Percentiles rank a stretch among this genome's conserved stretches.
Evolutionary conservation across 208 protist genomes (phyloP).

Genomic region (Crithidia thermophila): DNA sequence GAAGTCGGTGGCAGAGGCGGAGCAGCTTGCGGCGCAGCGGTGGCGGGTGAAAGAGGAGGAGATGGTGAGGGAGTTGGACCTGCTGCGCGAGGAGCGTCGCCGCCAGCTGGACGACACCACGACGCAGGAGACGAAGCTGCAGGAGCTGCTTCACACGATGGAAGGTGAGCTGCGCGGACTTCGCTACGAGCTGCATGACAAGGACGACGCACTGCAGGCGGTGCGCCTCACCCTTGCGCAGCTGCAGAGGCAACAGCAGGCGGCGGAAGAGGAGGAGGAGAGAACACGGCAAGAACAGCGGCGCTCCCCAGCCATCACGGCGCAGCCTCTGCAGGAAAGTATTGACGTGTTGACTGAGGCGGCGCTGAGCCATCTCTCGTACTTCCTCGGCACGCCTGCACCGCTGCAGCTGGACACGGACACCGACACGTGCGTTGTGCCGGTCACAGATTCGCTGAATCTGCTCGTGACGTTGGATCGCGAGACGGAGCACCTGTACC

Average conservation of each 20-base stretch:
- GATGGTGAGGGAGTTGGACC: constrained; percentile 58
- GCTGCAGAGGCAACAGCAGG: not conserved
- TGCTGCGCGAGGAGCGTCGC: constrained; percentile 56
- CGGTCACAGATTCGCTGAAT: constrained; percentile 36
- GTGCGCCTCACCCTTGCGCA: constrained; percentile 9
- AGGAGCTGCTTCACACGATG: constrained; percentile 37
- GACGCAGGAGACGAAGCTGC: constrained; percentile 37
- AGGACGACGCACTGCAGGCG: constrained; percentile 19
- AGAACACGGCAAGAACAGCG: not conserved
- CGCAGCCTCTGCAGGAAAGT: not conserved
- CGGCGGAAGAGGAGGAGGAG: not conserved
- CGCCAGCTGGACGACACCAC: constrained; percentile 28
- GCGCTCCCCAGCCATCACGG: not conserved
- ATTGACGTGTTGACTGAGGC: constrained; percentile 32
- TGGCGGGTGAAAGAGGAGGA: constrained; percentile 66
- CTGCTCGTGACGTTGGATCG: constrained; percentile 80
- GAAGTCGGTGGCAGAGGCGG: constrained; percentile 16
- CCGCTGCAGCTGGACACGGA: constrained; percentile 49
- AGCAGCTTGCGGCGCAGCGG: constrained; percentile 27
- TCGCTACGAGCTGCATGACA: constrained; percentile 17
- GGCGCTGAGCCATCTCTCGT: constrained; percentile 34
- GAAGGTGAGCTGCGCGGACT: constrained; percentile 35
- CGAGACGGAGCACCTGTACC: constrained; percentile 62
- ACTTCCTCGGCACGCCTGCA: constrained; percentile 17
- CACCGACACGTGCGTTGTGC: constrained; percentile 72